A percentile compares a stretch with the other conserved stretches of the same genome.
Conservation (phyloP, 2,329 filamentous ascomycete genomes). For the Aspergillus costaricaensis region DNA sequence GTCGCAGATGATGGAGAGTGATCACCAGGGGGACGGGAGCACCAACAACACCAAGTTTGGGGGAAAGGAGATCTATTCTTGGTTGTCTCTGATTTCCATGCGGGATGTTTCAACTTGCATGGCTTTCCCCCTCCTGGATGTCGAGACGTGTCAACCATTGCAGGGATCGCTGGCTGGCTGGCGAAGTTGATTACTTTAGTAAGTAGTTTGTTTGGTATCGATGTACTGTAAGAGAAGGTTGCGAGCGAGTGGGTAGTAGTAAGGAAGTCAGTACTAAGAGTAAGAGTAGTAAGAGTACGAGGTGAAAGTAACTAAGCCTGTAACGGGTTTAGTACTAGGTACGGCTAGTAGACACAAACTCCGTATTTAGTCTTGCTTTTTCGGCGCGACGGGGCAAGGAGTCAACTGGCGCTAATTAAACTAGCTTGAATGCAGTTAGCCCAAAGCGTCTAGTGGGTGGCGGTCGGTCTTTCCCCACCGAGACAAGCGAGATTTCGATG, state of each 20-base stretch:
- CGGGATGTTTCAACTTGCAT: slow-evolving; percentile 9
- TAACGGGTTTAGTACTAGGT: too few species aligned
- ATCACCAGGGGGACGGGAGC: not conserved
- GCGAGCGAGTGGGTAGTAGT: not conserved
- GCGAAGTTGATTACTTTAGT: not conserved
- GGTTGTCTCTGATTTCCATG: slow-evolving; percentile 8
- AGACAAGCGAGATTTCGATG: slow-evolving; percentile 29
- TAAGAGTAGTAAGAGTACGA: too few species aligned
- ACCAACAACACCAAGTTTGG: not conserved
- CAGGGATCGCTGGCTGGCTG: slow-evolving; percentile 18
- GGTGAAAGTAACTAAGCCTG: too few species aligned
- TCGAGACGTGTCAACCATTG: slow-evolving; percentile 22
- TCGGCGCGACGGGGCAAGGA: slow-evolving; percentile 4
- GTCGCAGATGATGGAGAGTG: not conserved
- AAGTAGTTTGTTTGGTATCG: not conserved
- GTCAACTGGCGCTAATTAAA: slow-evolving; percentile 19
- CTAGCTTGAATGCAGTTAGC: slow-evolving; percentile 16
- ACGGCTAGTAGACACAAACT: too few species aligned
- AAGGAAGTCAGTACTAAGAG: too few species aligned
- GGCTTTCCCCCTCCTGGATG: slow-evolving; percentile 4
- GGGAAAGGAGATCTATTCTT: slow-evolving; percentile 3
- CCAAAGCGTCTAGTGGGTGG: slow-evolving; percentile 18
- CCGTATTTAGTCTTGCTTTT: not conserved
- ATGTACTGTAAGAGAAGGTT: too few species aligned
- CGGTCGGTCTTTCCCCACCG: slow-evolving; percentile 17